Evolutionary conservation across 768 basidiomycete species (phyloP), one percentile per base, ranked within the genome.

Genomic region (Boletus barrowsii): DNA sequence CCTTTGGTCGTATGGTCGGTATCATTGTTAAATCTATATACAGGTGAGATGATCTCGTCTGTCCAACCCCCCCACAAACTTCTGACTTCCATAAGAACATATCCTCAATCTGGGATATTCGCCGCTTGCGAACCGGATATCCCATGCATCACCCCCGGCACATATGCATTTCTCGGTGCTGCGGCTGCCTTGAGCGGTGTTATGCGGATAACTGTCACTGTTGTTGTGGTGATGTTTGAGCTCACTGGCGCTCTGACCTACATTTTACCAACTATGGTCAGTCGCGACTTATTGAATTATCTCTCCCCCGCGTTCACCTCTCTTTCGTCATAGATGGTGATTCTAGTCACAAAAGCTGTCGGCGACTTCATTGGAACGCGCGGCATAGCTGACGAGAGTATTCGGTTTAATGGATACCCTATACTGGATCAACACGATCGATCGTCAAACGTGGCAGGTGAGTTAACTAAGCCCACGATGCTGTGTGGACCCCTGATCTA

Each of bases 181-280:
- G 97, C 97, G 4, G 97, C 97, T 7, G 90, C 94, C 14, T 75
- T 99, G 40, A 94, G 97, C 51, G 96, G 97, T 33, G 86, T 98
- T 49, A 99, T 98, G 82, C 83, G 95, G 62, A 90, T 98, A 54
- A 99, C 97, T 0, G 93, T 98, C 26, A 93, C 95, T 0, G 94
- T 99, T 6, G 97, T 98, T 9, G 97, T 98, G 35, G 95, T 99
- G 71, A 98, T 99, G 94, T 98, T 98, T 68, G 96, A 98, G 65
- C 79, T 99, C 18, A 99, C 97, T 4, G 97, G 97, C 13, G 96
- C 97, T 7, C 71, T 98, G 64, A 98, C 93, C 18, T 98, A 99
- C 67, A 95, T 98, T 61, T 73, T 99, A 26, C 97, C 97, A 7
- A 95, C 93, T 14, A 99, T 99, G 97, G 96, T 94, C 60, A 62